Percentiles rank a stretch among this genome's conserved stretches.
phyloP scores from a whole-genome alignment of 2,329 filamentous ascomycete genomes.

The Aspergillus terreus region DNA sequence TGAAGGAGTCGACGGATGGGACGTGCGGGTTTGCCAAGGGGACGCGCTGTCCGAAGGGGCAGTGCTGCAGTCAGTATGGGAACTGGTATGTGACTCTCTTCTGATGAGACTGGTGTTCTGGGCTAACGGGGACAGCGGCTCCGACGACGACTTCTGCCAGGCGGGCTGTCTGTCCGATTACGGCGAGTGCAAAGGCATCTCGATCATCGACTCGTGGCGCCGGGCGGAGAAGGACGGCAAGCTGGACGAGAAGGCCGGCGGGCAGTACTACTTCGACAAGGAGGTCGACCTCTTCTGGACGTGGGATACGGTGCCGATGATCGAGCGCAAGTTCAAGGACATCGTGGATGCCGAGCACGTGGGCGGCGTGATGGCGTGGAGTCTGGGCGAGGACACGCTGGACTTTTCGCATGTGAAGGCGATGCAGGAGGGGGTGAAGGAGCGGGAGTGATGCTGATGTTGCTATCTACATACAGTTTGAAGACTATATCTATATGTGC shows the following conservation, averaged over 20 bases:
- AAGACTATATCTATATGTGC: too few species aligned
- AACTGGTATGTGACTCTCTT: conserved; percentile 27
- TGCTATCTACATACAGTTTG: not conserved
- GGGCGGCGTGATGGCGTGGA: conserved; percentile 74
- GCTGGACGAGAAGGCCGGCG: conserved; percentile 58
- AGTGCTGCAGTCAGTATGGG: conserved; percentile 36
- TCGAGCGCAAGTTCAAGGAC: conserved; percentile 58
- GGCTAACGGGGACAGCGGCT: conserved; percentile 27
- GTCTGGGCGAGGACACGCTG: conserved; percentile 62
- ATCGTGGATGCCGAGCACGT: conserved; percentile 56
- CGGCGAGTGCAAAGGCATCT: conserved; percentile 42
- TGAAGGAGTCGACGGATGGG: conserved; percentile 26
- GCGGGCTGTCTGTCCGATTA: conserved; percentile 37
- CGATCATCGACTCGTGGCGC: conserved; percentile 56
- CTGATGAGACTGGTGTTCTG: not conserved
- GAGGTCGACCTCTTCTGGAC: conserved; percentile 65
- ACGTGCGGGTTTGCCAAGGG: conserved; percentile 29
- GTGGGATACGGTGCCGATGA: conserved; percentile 63
- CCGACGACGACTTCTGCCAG: conserved; percentile 28
- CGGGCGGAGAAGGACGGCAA: conserved; percentile 51
- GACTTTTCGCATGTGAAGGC: conserved; percentile 44
- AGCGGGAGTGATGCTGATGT: conserved; percentile 1
- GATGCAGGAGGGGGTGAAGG: conserved; percentile 33
- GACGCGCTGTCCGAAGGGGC: conserved; percentile 27
- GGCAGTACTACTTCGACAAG: conserved; percentile 66